A percentile compares a stretch with the other conserved stretches of the same genome.
phyloP scores from a whole-genome alignment of 495 filamentous ascomycete genomes.

The Saxispiralis lemnorum region DNA sequence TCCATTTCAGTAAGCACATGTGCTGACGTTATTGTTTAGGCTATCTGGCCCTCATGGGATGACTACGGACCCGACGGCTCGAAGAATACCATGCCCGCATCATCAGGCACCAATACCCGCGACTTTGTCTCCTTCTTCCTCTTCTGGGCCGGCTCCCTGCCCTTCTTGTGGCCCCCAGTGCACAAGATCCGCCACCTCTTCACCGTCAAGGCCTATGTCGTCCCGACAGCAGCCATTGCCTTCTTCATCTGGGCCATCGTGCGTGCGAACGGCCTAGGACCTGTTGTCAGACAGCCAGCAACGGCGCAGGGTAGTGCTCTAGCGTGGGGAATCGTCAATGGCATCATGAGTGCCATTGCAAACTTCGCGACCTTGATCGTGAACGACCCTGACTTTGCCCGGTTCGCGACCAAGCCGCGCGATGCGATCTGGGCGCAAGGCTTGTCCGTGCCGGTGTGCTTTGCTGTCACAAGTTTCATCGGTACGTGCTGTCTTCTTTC shows the following conservation, averaged over 20 bases:
- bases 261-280: conserved; percentile 67
- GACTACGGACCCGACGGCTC: background rate
- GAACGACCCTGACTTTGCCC: conserved; percentile 70
- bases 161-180: conserved; percentile 54
- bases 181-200: conserved; percentile 71
- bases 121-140: conserved; percentile 40
- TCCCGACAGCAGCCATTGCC: conserved; percentile 63
- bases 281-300: conserved; percentile 58
- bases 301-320: conserved; percentile 48
- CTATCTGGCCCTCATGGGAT: conserved; percentile 11
- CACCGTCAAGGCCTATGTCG: conserved; percentile 75
- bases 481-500: background rate
- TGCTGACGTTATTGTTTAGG: no score
- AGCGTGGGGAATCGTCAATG: conserved; percentile 66
- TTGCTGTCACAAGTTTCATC: conserved; percentile 80
- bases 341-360: conserved; percentile 71
- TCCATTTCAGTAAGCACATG: no score
- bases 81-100: conserved; percentile 27
- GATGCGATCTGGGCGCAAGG: conserved; percentile 85
- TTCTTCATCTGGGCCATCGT: conserved; percentile 87
- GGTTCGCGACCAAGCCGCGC: conserved; percentile 62
- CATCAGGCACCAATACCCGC: conserved; percentile 55
- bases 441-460: conserved; percentile 69
- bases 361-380: conserved; percentile 83
- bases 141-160: conserved; percentile 32